Base-by-base conservation (phyloP, 495 filamentous ascomycete genomes). In the Penicillium macrosclerotiorum region DNA sequence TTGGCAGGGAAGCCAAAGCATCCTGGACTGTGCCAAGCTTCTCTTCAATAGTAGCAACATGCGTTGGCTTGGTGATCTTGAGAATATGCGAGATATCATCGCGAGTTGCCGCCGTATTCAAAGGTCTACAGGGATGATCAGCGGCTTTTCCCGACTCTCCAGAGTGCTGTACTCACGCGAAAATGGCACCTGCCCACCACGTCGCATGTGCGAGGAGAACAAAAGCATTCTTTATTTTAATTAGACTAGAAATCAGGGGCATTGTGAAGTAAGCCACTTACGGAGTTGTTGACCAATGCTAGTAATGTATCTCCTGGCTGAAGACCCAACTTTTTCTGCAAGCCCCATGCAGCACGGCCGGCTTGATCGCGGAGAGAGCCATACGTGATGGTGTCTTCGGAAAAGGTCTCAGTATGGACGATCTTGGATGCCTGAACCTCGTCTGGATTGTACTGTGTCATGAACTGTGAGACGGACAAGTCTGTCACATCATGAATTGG, bases 381-480 rank as follows among this genome's bases (percentile, higher is more conserved):
- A 39, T 53, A 53, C 3, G 50, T 53, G 38, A 53, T 47, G 6
- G 37, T n/a, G 1, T 56, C 37, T 16, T 47, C 19, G 27, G 42
- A 47, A 18, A 56, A 44, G 27, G 37, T 35, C 6, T 56, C 53
- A 19, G 20, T 25, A 35, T 56, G 53, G 19, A 56, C 43, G 17
- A 56, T 23, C 13, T 56, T 56, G 3, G 43, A 33, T 25, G 36
- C 38, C 4, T 12, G n/a, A 22, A 56, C 53, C 20, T 51, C 53
- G 32, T 52, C 47, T 5, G 53, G 53, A 22, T 56, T 56, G 39
- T 56, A 56, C 24, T 30, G 43, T 19, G 42, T 52, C 53, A 56
- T 56, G 31, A 56, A 48, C 43, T 56, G 48, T 6, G 53, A 18
- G 39, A 56, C 48, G 6, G 53, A 56, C 7, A 56, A 19, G 9